phyloP scores from a whole-genome alignment of 805 yeast species.

The Kodamaea nitidulidarum region DNA sequence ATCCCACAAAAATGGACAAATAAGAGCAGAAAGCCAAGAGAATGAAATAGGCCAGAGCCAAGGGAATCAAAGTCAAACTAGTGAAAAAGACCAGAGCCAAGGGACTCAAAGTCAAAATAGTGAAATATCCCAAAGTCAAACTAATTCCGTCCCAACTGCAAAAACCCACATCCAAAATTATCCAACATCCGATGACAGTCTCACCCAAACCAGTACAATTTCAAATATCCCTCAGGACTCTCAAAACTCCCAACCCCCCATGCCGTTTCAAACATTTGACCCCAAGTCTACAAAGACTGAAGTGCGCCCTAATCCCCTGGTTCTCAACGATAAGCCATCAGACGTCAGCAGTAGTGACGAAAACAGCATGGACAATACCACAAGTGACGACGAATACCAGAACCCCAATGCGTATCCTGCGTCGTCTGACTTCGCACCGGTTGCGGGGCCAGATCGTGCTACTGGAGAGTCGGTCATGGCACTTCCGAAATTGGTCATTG shows the following conservation, averaged over 20 bases:
- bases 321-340: constrained; percentile 13
- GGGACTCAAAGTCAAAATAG: no score
- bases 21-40: no score
- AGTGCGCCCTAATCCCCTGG: background rate
- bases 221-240: background rate
- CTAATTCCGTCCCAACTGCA: no score
- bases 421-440: background rate
- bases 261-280: no score
- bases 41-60: no score
- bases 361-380: constrained; percentile 6
- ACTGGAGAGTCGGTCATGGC: constrained; percentile 7
- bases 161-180: no score
- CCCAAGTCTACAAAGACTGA: background rate
- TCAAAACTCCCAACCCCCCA: no score
- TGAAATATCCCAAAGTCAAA: no score
- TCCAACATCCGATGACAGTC: no score
- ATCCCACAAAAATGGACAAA: no score
- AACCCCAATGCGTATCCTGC: background rate
- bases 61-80: no score
- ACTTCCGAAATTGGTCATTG: constrained; percentile 8
- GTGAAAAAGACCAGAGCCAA: no score
- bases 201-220: background rate
- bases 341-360: constrained; percentile 15
- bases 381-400: constrained; percentile 2
- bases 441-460: constrained; percentile 1